Evolutionary conservation across 2,329 filamentous ascomycete species (phyloP).

Genomic region (Verruconis gallopava): DNA sequence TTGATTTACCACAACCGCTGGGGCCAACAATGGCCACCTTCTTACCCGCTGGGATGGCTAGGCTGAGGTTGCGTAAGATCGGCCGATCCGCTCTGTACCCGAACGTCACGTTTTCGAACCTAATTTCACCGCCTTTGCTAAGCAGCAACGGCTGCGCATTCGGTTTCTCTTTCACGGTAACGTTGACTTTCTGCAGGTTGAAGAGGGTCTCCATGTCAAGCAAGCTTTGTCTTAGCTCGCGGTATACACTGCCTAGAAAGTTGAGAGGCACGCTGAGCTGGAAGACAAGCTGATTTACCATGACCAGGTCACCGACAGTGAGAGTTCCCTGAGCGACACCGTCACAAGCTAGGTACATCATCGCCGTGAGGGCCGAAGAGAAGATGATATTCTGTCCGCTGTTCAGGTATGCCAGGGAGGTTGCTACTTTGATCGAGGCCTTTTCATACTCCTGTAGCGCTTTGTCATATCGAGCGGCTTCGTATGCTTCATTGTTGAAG

Average conservation of each 20-base stretch:
- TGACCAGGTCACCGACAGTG: slow-evolving; percentile 90
- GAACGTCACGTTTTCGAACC: slow-evolving; percentile 89
- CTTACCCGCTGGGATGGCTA: slow-evolving; percentile 89
- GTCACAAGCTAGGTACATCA: slow-evolving; percentile 95
- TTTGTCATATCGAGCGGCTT: slow-evolving; percentile 79
- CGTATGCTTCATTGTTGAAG: slow-evolving; percentile 97
- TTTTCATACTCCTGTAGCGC: slow-evolving; percentile 78
- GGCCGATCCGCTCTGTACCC: slow-evolving; percentile 79
- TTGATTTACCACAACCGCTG: slow-evolving; percentile 92
- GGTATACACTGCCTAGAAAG: slow-evolving; percentile 95
- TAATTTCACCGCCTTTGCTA: slow-evolving; percentile 71
- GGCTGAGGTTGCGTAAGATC: slow-evolving; percentile 69
- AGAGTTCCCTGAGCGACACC: slow-evolving; percentile 71
- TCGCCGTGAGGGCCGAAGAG: slow-evolving; percentile 78
- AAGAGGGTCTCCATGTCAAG: slow-evolving; percentile 98
- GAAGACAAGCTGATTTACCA: slow-evolving; percentile 98
- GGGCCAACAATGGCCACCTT: slow-evolving; percentile 94
- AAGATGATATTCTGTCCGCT: slow-evolving; percentile 96
- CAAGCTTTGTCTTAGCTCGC: slow-evolving; percentile 84
- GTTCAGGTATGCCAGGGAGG: slow-evolving; percentile 84
- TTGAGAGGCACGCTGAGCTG: slow-evolving; percentile 94
- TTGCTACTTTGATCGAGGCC: slow-evolving; percentile 93
- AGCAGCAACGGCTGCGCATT: slow-evolving; percentile 62
- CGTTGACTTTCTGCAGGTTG: slow-evolving; percentile 92
- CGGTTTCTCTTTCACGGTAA: slow-evolving; percentile 65